A percentile compares a stretch with the other conserved stretches of the same genome.
Conservation (phyloP, 129 eudicot species). For the Arctium lappa region DNA sequence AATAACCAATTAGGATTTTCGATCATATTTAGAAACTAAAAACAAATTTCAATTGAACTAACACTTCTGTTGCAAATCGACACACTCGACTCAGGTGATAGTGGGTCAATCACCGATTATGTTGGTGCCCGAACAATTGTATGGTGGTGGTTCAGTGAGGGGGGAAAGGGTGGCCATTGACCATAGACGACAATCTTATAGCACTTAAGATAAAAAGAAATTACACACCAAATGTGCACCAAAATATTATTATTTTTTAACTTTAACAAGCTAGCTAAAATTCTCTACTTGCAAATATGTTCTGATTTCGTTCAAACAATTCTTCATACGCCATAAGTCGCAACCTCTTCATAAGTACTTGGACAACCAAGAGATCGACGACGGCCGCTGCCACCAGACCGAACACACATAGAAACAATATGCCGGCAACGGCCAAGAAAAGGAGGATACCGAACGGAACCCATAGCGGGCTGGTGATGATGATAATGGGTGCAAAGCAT, state of each 20-base stretch:
- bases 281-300: not conserved
- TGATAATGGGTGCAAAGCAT: constrained; percentile 41
- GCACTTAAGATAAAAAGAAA: not conserved
- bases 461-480: constrained; percentile 60
- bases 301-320: not conserved
- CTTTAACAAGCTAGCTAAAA: not conserved
- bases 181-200: not conserved
- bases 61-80: not conserved
- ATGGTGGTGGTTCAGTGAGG: not conserved
- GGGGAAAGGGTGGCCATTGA: not conserved
- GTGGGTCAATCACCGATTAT: not conserved
- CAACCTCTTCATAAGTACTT: constrained; percentile 16
- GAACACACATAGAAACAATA: constrained; percentile 35
- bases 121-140: no score
- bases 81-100: not conserved
- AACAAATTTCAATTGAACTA: not conserved
- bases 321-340: not conserved
- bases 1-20: not conserved
- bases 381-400: constrained; percentile 35
- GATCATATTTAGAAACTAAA: not conserved
- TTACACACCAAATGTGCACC: not conserved
- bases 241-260: not conserved
- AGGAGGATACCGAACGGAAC: constrained; percentile 38
- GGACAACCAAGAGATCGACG: constrained; percentile 33
- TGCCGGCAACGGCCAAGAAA: constrained; percentile 23